Evolutionary conservation across 352 stramenopile species (phyloP), one percentile per base, ranked within the genome.

Genomic region (Pythium myriotylum): DNA sequence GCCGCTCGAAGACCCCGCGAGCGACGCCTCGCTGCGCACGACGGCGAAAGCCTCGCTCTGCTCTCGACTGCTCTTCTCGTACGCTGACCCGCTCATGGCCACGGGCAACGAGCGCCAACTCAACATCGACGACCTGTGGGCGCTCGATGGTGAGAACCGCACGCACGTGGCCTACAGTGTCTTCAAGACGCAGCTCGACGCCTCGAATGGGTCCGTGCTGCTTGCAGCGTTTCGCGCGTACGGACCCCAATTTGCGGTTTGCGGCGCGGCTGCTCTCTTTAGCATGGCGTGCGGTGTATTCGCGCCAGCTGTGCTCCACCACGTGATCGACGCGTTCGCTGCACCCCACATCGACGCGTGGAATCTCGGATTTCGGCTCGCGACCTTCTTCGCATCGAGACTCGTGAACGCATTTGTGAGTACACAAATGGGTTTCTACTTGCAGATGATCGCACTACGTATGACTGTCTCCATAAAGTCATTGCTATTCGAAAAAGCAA

Each of bases 401-500:
- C 23, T 83, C 1, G 16, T 69, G 9, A 74, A 76, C n/a, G 72
- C 72, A 0, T 57, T 86, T 2, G n/a, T 74, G 14, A 53, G 46
- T 7, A 32, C 52, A 1, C 74, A 86, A 16, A 41, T 67, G 20
- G 48, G 14, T 0, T 78, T 72, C 46, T 37, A 71, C 10, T 37
- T 74, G 19, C 53, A 83, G 13, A 16, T 73, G 2, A 27, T 74
- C 7, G 68, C 55, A 8, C 13, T 86, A 8, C 72, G 64, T 4
- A 24, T 78, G 2, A 54, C 62, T 9, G 41, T 47, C n/a, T 57
- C 71, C 5, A 42, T 84, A 8, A 73, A 70, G 43, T 47, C 60
- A 4, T 48, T 84, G n/a, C 17, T 86, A 27, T 81, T 82, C 35
- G 43, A 63, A 22, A 86, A 86, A 55, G 63, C 67, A 0, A 42